Percentiles rank a stretch among this genome's conserved stretches.
Evolutionary conservation across 2,329 filamentous ascomycete genomes (phyloP).

Genomic region (Penicillium griseofulvum): DNA sequence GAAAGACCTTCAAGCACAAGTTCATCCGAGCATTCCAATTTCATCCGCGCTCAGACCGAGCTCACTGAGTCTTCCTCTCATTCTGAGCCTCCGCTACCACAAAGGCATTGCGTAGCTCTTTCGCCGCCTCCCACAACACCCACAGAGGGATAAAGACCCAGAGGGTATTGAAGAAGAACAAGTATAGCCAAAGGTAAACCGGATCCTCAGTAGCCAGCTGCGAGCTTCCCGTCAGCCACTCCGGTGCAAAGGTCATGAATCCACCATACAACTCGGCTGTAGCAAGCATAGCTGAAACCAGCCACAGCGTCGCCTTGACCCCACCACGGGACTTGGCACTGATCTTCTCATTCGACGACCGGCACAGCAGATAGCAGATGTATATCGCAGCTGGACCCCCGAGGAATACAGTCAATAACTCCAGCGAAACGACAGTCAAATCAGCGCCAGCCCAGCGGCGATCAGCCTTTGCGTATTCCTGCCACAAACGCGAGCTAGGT

Average conservation of each 20-base stretch:
- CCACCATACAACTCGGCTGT: slow-evolving; percentile 64
- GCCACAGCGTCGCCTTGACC: slow-evolving; percentile 47
- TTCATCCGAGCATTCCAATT: neutral
- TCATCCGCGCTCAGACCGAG: neutral
- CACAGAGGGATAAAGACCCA: slow-evolving; percentile 61
- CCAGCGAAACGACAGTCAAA: slow-evolving; percentile 57
- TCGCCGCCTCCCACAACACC: slow-evolving; percentile 54
- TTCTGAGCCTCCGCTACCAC: slow-evolving; percentile 25
- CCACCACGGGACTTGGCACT: slow-evolving; percentile 21
- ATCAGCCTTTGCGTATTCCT: slow-evolving; percentile 66
- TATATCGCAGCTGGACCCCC: slow-evolving; percentile 58
- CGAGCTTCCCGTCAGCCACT: slow-evolving; percentile 60
- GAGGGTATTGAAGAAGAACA: slow-evolving; percentile 63
- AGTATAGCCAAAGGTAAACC: slow-evolving; percentile 63
- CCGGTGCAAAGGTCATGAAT: slow-evolving; percentile 65
- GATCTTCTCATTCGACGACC: slow-evolving; percentile 21
- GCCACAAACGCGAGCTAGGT: slow-evolving; percentile 58
- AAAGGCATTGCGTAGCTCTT: slow-evolving; percentile 43
- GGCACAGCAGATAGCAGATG: slow-evolving; percentile 54
- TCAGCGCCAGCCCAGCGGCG: slow-evolving; percentile 60
- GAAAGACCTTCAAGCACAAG: too few species aligned
- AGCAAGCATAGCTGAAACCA: slow-evolving; percentile 58
- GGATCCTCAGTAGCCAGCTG: slow-evolving; percentile 59
- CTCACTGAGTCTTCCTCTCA: slow-evolving; percentile 22
- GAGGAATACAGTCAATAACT: slow-evolving; percentile 60